A percentile compares a stretch with the other conserved stretches of the same genome.
Evolutionary conservation across 176 grass and related monocot species (phyloP).

Genomic region (Rhynchospora breviuscula): DNA sequence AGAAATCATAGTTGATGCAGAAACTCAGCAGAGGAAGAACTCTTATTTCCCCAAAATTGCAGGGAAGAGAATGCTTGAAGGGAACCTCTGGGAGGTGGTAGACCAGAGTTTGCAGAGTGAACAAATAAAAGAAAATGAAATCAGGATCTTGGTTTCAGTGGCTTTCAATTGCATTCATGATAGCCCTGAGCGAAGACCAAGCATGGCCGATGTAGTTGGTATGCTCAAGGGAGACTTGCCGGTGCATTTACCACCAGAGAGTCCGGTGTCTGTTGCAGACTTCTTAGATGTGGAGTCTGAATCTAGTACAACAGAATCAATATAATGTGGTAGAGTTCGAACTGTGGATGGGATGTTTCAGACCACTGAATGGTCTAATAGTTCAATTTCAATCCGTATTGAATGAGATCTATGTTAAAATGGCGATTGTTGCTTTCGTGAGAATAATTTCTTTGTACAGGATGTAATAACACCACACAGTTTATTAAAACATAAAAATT

Average conservation of each 20-base stretch:
- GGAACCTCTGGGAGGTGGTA: conserved; percentile 36
- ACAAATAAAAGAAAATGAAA: conserved; percentile 27
- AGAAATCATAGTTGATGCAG: not conserved
- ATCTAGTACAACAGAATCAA: not conserved
- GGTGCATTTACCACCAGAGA: conserved; percentile 18
- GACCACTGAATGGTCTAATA: not conserved
- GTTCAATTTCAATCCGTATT: conserved; percentile 2
- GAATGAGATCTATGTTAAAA: not conserved
- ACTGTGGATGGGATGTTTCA: not conserved
- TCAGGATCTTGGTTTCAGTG: conserved; percentile 13
- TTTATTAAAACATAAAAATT: no score
- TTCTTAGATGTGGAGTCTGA: conserved; percentile 1
- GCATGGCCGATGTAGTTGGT: conserved; percentile 18
- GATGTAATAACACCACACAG: no score
- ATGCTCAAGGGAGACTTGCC: conserved; percentile 23
- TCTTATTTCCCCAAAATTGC: conserved; percentile 26
- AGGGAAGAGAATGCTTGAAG: conserved; percentile 27
- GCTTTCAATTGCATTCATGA: conserved; percentile 38
- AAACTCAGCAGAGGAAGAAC: not conserved
- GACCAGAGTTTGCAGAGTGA: conserved; percentile 35
- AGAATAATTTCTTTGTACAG: no score
- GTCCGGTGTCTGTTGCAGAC: conserved; percentile 6
- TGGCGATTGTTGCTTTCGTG: no score
- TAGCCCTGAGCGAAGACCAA: conserved; percentile 31
- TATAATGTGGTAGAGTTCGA: not conserved